Conservation (phyloP, 257 asterid species). For the Solanum pennellii region DNA sequence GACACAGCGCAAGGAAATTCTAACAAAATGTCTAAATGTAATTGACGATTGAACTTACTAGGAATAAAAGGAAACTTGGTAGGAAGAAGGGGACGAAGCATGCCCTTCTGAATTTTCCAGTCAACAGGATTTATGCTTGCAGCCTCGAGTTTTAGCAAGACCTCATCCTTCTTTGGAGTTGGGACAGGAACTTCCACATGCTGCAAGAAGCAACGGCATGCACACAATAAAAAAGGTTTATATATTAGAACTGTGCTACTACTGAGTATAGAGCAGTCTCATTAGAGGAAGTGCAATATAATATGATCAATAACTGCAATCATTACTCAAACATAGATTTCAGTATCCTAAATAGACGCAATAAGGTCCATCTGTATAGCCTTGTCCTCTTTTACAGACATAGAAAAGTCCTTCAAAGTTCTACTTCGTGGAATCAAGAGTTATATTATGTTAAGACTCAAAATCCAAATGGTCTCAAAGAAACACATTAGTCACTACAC, state of each 20-base stretch:
- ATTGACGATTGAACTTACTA: slow-evolving; percentile 19
- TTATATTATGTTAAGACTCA: background rate
- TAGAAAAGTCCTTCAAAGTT: background rate
- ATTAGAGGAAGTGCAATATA: background rate
- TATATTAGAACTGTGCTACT: background rate
- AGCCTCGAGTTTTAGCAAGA: slow-evolving; percentile 63
- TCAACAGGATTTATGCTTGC: slow-evolving; percentile 59
- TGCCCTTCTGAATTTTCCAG: slow-evolving; percentile 60
- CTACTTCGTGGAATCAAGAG: background rate
- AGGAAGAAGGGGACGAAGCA: slow-evolving; percentile 36
- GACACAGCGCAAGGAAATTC: background rate
- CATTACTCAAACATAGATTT: background rate
- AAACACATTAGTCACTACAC: background rate
- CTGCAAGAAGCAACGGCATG: slow-evolving; percentile 22
- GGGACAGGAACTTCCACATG: slow-evolving; percentile 62
- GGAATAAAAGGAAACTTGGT: slow-evolving; percentile 44
- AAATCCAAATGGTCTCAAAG: background rate
- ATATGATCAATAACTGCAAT: background rate
- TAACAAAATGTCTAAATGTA: background rate
- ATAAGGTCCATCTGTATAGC: background rate
- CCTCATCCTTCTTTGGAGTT: slow-evolving; percentile 40
- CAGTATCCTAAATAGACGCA: background rate
- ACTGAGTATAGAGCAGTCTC: background rate
- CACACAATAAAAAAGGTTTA: background rate
- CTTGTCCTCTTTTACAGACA: background rate